Base-by-base conservation (phyloP, 208 protist species). In the Acanthamoeba lenticulata region DNA sequence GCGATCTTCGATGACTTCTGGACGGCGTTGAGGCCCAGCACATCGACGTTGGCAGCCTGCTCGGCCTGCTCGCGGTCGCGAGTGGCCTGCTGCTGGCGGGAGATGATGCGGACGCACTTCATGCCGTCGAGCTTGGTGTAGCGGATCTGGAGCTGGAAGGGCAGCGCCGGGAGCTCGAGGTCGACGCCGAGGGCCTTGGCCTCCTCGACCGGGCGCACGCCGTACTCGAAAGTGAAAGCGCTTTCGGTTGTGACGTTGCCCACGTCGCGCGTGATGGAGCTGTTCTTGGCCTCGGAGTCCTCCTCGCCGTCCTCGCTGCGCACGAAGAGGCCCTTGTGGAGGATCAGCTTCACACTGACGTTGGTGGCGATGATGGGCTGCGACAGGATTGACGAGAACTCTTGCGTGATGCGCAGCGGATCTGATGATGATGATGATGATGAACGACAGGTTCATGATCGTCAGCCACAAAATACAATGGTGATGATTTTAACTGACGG, bases 41-140 rank as follows among this genome's bases (percentile, higher is more conserved):
- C 72, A 32, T 69, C 69, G 11, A 94, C 42, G 67, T 94, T 74
- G 67, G 69, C 90, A 9, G 83, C 69, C 32, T 21, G 4, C 90
- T 94, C 90, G 38, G 90, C 90, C 52, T 81, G 55, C 36, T 49
- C 69, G 11, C 72, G 19, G 36, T 81, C 40, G 29, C 45, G 32
- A 44, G 90, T 94, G 42, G 55, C 69, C 34, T 55, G 21, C 67
- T 86, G 60, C 69, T 69, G 24, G 6, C 45, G 4, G 40, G 90
- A 62, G 69, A 94, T 86, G 29, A 94, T 55, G 6, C 90, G 90
- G 47, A 92, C 74, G 62, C 86, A 92, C 86, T 92, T 92, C 57
- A 74, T 92, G 86, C 86, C 86, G 19, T 92, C 60, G 36, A 92
- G 62, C 86, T 91, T 92, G 29, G 86, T 92, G 86, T 92, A 92